These are phyloP conservation scores for Geranium brycei DNA, from an alignment of 345 rosid species.

Conservation along the genomic window DNA sequence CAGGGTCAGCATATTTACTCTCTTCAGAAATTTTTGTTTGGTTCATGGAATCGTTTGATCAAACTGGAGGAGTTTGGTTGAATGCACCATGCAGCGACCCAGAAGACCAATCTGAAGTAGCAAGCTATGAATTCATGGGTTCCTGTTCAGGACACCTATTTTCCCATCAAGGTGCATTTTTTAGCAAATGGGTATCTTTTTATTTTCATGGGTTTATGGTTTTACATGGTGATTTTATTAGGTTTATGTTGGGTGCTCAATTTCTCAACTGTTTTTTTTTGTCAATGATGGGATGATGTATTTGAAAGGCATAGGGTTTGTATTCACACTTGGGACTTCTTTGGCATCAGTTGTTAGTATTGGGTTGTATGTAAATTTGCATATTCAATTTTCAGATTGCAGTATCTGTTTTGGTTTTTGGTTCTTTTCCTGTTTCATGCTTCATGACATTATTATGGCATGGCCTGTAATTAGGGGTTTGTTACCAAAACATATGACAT, in stretches of 20 bases:
- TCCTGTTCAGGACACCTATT: conserved; percentile 54
- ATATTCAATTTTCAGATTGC: background rate
- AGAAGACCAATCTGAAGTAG: conserved; percentile 44
- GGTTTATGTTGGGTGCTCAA: background rate
- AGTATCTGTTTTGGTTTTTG: background rate
- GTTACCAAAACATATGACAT: conserved; percentile 23
- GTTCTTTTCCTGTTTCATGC: background rate
- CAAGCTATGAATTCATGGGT: conserved; percentile 45
- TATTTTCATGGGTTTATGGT: background rate
- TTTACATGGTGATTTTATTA: background rate
- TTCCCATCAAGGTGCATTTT: conserved; percentile 43
- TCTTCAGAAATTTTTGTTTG: background rate
- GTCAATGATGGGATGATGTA: conserved; percentile 30
- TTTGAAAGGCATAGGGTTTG: conserved; percentile 65
- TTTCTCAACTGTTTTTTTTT: background rate
- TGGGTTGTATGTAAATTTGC: conserved; percentile 1
- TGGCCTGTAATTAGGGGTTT: background rate
- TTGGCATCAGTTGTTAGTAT: background rate
- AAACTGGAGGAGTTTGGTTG: conserved; percentile 1
- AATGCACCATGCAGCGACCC: conserved; percentile 38
- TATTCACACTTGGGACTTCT: conserved; percentile 48
- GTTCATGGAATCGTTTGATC: background rate
- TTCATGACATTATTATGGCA: background rate
- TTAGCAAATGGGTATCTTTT: background rate
- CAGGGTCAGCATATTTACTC: background rate